phyloP scores from a whole-genome alignment of 129 eudicot species.

The Rutidosis leptorrhynchoides region DNA sequence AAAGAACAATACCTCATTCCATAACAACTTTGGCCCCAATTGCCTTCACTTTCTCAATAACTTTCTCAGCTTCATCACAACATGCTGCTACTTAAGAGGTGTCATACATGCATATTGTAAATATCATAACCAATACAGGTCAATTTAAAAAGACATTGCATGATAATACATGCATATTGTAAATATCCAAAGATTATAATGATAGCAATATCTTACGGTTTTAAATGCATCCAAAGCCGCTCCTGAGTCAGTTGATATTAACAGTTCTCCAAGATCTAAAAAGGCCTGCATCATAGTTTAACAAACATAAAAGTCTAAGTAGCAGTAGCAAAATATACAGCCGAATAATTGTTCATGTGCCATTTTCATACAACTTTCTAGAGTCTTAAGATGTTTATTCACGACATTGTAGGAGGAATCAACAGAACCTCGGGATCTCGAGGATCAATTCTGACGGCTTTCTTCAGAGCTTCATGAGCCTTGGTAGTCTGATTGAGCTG shows the following conservation, averaged over 20 bases:
- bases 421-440: slow-evolving; percentile 80
- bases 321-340: background rate
- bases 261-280: slow-evolving; percentile 78
- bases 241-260: slow-evolving; percentile 63
- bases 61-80: too few relatives aligned
- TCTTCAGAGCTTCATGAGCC: slow-evolving; percentile 72
- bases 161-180: background rate
- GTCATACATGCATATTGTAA: slow-evolving; percentile 3
- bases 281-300: slow-evolving; percentile 54
- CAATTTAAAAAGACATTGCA: slow-evolving; percentile 12
- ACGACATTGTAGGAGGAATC: background rate
- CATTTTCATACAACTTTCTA: too few relatives aligned
- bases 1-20: slow-evolving; percentile 59
- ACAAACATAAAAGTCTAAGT: background rate
- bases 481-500: slow-evolving; percentile 82
- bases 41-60: too few relatives aligned
- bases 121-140: slow-evolving; percentile 4
- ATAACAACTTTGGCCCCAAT: slow-evolving; percentile 75
- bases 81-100: slow-evolving; percentile 1
- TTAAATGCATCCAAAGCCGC: slow-evolving; percentile 88
- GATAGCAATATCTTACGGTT: slow-evolving; percentile 49
- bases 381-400: too few relatives aligned
- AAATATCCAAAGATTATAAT: background rate
- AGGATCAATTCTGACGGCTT: slow-evolving; percentile 76
- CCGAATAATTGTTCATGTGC: background rate